Base-by-base conservation (phyloP, 352 stramenopile genomes). In the Poterioochromonas sp. region DNA sequence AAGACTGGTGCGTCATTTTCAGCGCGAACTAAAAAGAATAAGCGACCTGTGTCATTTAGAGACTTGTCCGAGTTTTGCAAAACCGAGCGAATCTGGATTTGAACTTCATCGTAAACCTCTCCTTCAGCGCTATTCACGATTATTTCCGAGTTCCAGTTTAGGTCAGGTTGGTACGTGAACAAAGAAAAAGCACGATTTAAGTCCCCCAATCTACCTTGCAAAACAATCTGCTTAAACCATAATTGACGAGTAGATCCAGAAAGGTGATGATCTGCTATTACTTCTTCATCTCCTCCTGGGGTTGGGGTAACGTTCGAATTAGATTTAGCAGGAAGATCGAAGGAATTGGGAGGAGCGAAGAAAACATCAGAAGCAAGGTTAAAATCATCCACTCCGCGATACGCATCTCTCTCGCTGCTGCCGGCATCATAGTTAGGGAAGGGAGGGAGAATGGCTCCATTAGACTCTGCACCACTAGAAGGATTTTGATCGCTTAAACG, bases 131-230 rank as follows among this genome's bases (percentile, higher is more conserved):
- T 53, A 53, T 8, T 53, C 44, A 8, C 44, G 8, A 20, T 53
- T 20, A 8, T 53, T 53, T 40, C 22, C 3, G 63, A 73, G 69
- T 77, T 77, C 69, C 69, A 77, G 32, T 77, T 77, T 22, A 77
- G 22, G 37, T 77, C 69, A 5, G 69, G 69, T 35, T 35, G 41
- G 69, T 77, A 77, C 3, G 18, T 63, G 11, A 77, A 5, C 18
- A 39, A 37, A 26, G 26, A 15, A 22, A 77, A 11, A 22, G 69
- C 69, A 11, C 32, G 26, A 32, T 77, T 77, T 8, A 77, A 11
- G 29, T 77, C 69, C 3, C 12, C 29, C 69, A 77, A 40, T 47
- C 63, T 11, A 40, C 63, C 63, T 29, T 73, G 11, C 29, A 73
- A 43, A 49, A 32, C 37, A 49, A 73, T 47, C 11, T 26, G 2